Evolutionary conservation across 345 rosid species (phyloP), one percentile per base, ranked within the genome.

Genomic region (Lumnitzera racemosa): DNA sequence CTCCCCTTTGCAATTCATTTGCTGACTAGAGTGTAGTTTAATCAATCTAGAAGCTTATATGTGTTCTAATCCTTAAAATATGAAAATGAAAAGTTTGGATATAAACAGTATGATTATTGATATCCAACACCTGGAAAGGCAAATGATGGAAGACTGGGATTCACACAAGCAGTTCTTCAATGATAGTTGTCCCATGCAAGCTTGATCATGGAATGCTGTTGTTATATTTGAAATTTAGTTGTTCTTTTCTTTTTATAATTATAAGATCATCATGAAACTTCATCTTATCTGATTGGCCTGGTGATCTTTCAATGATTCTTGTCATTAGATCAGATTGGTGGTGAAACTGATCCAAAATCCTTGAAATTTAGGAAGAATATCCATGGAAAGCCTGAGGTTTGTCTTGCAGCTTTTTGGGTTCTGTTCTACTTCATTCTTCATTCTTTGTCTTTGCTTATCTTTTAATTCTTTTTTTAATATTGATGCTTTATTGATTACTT

Each of bases 311-410:
- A 50, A 36, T 67, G 25, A 60, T 49, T 31, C 58, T 67, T 63
- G 49, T 53, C 70, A 70, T 65, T 81, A 83, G 94, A 87, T 77
- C 94, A 76, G 76, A 68, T 66, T 63, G 75, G 80, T 61, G 61
- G 65, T 70, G 75, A 55, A 27, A 71, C 64, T 5, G 62, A 83
- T 83, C 92, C 97, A 50, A 62, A 74, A 43, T 75, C 82, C 62
- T 75, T 94, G 77, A 76, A 76, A 76, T 94, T 94, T 71, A 73
- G 69, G 72, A 90, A 78, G 80, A 94, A 86, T 58, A 61, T 67
- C 59, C 77, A 86, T 70, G 99, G 99, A 69, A 94, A 94, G 70
- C 99, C 99, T 63, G 92, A 94, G 96, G 99, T 94, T 25, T 72
- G 77, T 66, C 62, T 54, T 48, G 8, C 14, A 16, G 53, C 16